Evolutionary conservation across 2,329 filamentous ascomycete species (phyloP).

Genomic region (Ceratocystis colombiana): DNA sequence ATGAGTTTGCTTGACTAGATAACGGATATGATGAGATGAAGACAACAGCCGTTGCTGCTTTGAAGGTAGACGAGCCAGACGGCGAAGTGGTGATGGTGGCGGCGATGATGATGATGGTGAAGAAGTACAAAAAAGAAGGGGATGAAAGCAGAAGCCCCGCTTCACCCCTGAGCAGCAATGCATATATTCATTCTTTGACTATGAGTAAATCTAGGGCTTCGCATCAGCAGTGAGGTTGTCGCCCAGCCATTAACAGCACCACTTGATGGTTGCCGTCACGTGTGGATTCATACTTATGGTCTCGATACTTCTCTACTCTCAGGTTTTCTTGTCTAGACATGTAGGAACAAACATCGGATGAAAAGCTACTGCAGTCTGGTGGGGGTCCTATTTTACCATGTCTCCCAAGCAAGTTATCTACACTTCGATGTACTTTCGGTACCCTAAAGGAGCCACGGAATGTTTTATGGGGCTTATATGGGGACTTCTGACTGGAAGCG

Average conservation of each 20-base stretch:
- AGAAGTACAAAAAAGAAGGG: not conserved
- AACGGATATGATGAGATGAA: not conserved
- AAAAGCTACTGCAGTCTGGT: not conserved
- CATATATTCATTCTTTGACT: not conserved
- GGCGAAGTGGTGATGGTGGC: not conserved
- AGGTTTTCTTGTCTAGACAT: not conserved
- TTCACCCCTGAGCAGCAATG: no score
- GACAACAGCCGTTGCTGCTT: not conserved
- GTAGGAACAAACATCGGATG: not conserved
- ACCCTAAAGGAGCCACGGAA: not conserved
- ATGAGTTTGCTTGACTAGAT: not conserved
- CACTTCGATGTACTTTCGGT: not conserved
- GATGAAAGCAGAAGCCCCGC: not conserved
- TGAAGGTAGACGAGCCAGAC: no score
- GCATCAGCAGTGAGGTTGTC: not conserved
- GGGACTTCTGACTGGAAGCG: not conserved
- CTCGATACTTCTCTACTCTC: not conserved
- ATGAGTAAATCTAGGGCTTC: not conserved
- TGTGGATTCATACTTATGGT: slow-evolving; percentile 4
- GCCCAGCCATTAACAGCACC: not conserved
- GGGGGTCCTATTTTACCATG: not conserved
- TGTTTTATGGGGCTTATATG: not conserved
- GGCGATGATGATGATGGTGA: not conserved
- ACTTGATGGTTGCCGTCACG: not conserved
- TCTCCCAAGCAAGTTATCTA: not conserved